phyloP scores from a whole-genome alignment of 139 green algal genomes.

The Penium margaritaceum region DNA sequence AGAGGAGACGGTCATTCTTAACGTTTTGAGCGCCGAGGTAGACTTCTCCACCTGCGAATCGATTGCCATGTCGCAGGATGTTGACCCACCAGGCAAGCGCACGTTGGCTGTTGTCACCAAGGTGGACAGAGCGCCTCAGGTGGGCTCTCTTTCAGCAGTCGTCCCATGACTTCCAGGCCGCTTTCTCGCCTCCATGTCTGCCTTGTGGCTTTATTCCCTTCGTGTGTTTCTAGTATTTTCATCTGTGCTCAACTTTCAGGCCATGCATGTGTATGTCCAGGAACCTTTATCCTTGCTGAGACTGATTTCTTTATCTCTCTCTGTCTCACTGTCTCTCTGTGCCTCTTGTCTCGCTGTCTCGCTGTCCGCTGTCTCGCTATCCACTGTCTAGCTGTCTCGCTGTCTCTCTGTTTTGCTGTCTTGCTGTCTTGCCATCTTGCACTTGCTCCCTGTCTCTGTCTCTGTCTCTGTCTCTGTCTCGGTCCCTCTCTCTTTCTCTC shows the following conservation, averaged over 20 bases:
- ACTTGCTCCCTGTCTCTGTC: too few relatives aligned
- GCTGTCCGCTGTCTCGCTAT: too few relatives aligned
- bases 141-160: constrained; percentile 19
- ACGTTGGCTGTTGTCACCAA: constrained; percentile 36
- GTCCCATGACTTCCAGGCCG: too few relatives aligned
- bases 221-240: not conserved
- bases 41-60: constrained; percentile 42
- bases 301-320: constrained; percentile 12
- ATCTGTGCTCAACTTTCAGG: not conserved
- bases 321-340: not conserved
- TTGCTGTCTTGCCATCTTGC: too few relatives aligned
- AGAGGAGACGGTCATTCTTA: constrained; percentile 37
- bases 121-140: constrained; percentile 17
- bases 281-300: not conserved
- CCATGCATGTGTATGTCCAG: not conserved
- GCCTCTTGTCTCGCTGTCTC: too few relatives aligned
- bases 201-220: too few relatives aligned
- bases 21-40: constrained; percentile 22
- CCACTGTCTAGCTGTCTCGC: too few relatives aligned
- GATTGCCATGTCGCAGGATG: constrained; percentile 31
- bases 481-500: too few relatives aligned
- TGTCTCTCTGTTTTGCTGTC: too few relatives aligned
- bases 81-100: constrained; percentile 17
- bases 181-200: too few relatives aligned
- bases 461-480: too few relatives aligned